These are phyloP conservation scores for Aspergillus homomorphus DNA, from an alignment of 495 filamentous ascomycete genomes.

Conservation along the genomic window DNA sequence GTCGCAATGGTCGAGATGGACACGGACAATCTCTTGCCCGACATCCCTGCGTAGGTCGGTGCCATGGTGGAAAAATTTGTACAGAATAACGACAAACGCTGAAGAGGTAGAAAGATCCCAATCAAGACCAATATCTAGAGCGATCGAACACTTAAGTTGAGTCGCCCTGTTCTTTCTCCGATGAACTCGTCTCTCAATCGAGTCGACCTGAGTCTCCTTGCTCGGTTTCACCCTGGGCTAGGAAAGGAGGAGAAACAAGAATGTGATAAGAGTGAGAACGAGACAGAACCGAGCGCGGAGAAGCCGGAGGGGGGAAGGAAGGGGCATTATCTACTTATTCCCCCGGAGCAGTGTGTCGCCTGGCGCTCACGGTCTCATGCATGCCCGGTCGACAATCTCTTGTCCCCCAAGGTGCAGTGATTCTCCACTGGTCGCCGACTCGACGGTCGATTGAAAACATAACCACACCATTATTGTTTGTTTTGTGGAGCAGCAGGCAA, in stretches of 20 bases:
- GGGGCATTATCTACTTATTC: constrained; percentile 26
- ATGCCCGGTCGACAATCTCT: constrained; percentile 9
- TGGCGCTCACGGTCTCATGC: constrained; percentile 7
- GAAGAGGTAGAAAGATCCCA: no score
- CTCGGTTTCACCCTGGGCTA: background rate
- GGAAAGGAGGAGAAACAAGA: constrained; percentile 4
- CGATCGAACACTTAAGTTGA: constrained; percentile 6
- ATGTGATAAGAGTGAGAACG: constrained; percentile 13
- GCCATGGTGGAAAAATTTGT: constrained; percentile 24
- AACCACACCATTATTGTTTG: constrained; percentile 18
- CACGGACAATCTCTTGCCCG: constrained; percentile 59
- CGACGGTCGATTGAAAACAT: background rate
- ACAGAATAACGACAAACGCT: background rate
- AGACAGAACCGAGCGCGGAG: constrained; percentile 16
- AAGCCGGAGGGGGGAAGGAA: constrained; percentile 17
- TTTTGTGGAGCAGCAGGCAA: constrained; percentile 16
- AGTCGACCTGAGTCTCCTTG: background rate
- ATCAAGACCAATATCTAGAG: background rate
- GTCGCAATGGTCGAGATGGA: constrained; percentile 66
- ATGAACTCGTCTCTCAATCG: background rate
- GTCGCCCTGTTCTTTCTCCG: constrained; percentile 9
- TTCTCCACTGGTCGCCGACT: background rate
- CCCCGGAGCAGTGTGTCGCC: background rate
- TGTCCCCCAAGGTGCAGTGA: constrained; percentile 8
- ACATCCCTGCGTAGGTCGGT: constrained; percentile 58